These are phyloP conservation scores for Pseudogymnoascus destructans DNA, from an alignment of 2,329 filamentous ascomycete species.

Conservation along the genomic window DNA sequence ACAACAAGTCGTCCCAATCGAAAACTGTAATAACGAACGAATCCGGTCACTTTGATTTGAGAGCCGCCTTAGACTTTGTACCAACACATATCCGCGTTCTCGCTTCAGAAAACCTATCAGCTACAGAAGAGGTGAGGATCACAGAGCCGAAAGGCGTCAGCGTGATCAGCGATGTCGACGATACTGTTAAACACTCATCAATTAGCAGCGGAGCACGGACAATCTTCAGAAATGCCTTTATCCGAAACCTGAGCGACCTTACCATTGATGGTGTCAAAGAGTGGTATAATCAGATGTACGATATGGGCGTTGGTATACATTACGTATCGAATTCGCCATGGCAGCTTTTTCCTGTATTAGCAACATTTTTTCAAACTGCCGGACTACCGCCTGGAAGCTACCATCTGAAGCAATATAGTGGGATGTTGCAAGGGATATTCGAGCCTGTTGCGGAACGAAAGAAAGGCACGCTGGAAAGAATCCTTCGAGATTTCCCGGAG, in stretches of 20 bases:
- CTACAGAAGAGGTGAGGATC: constrained; percentile 63
- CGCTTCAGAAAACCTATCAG: constrained; percentile 73
- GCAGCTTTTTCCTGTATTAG: constrained; percentile 87
- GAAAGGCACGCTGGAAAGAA: constrained; percentile 71
- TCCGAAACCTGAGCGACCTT: constrained; percentile 69
- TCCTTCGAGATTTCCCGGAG: constrained; percentile 79
- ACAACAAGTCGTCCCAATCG: constrained; percentile 68
- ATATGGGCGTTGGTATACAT: constrained; percentile 76
- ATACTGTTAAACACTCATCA: constrained; percentile 92
- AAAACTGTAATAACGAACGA: constrained; percentile 76
- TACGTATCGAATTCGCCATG: constrained; percentile 99
- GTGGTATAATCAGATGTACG: constrained; percentile 70
- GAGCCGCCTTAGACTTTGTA: constrained; percentile 74
- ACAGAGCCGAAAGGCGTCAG: constrained; percentile 73
- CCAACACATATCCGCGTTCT: constrained; percentile 82
- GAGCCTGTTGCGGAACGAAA: constrained; percentile 94
- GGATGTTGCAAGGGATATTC: constrained; percentile 96
- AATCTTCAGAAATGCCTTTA: constrained; percentile 92
- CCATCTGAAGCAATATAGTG: constrained; percentile 90
- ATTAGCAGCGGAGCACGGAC: constrained; percentile 78
- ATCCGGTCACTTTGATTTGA: constrained; percentile 72
- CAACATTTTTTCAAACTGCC: constrained; percentile 68
- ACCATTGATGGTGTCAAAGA: constrained; percentile 77
- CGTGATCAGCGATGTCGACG: constrained; percentile 93
- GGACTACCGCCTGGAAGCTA: constrained; percentile 79